phyloP scores from a whole-genome alignment of 2,329 filamentous ascomycete genomes.

The Chaetoscypha palmicola region DNA sequence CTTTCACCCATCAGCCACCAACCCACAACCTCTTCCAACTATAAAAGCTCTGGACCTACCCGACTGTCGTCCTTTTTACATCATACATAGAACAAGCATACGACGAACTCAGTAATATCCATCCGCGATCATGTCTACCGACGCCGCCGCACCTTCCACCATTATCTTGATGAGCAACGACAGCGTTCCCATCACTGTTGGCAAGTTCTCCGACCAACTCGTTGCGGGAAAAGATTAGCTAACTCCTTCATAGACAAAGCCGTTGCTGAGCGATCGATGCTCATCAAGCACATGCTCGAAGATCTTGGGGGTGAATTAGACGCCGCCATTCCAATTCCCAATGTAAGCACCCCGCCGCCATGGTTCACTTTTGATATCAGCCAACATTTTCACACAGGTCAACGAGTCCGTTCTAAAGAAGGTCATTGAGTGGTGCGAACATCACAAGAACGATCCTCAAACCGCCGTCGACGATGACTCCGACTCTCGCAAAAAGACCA shows the following conservation, averaged over 20 bases:
- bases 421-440: constrained; percentile 96
- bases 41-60: no score
- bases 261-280: constrained; percentile 85
- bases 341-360: constrained; percentile 43
- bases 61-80: no score
- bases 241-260: no score
- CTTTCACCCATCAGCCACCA: no score
- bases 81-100: no score
- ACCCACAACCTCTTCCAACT: no score
- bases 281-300: constrained; percentile 98
- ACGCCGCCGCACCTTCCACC: constrained; percentile 15
- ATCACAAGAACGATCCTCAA: constrained; percentile 87
- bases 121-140: constrained; percentile 33
- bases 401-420: constrained; percentile 92
- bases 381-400: constrained; percentile 45
- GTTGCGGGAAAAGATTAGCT: no score
- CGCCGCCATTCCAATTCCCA: constrained; percentile 68
- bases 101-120: no score
- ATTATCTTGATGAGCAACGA: constrained; percentile 46
- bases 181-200: constrained; percentile 40
- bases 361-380: constrained; percentile 3
- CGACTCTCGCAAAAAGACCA: constrained; percentile 95
- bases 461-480: constrained; percentile 79
- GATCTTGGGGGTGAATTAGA: constrained; percentile 60
- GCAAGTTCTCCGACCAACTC: constrained; percentile 34